Conservation (phyloP, 306 rosid species). For the Malus domestica region DNA sequence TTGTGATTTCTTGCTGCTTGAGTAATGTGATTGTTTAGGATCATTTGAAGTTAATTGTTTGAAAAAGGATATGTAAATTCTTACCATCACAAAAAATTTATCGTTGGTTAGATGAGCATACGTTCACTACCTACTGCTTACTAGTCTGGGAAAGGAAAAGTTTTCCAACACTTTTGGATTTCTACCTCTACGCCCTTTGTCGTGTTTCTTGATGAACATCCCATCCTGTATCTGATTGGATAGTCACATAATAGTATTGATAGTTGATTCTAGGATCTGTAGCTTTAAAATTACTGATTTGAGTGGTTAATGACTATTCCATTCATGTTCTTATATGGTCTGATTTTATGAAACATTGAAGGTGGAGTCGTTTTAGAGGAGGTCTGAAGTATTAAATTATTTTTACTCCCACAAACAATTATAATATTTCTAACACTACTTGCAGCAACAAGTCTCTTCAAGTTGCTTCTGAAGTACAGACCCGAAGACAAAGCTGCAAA, state of each 20-base stretch:
- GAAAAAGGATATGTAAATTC: neutral
- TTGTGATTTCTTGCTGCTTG: neutral
- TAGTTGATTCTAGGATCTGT: neutral
- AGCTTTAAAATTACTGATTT: neutral
- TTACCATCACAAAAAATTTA: neutral
- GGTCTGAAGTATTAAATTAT: neutral
- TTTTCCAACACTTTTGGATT: neutral
- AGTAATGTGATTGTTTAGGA: neutral
- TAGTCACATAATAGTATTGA: neutral
- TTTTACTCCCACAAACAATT: neutral
- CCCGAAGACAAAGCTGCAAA: conserved; percentile 72
- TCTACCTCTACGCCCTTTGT: neutral
- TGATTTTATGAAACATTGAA: neutral
- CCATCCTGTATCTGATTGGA: neutral
- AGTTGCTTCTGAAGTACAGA: conserved; percentile 68
- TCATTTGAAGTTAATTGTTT: neutral
- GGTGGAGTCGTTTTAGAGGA: neutral
- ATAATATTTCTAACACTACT: neutral
- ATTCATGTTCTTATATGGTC: neutral
- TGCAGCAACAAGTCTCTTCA: conserved; percentile 68
- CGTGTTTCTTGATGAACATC: neutral
- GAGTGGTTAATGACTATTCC: neutral
- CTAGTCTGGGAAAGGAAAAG: neutral
- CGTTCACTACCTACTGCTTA: neutral
- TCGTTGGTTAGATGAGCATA: neutral